Percentiles rank a stretch among this genome's conserved stretches.
These are phyloP conservation scores for Nepenthes mirabilis DNA, from an alignment of 148 eudicot species.

Conservation along the genomic window DNA sequence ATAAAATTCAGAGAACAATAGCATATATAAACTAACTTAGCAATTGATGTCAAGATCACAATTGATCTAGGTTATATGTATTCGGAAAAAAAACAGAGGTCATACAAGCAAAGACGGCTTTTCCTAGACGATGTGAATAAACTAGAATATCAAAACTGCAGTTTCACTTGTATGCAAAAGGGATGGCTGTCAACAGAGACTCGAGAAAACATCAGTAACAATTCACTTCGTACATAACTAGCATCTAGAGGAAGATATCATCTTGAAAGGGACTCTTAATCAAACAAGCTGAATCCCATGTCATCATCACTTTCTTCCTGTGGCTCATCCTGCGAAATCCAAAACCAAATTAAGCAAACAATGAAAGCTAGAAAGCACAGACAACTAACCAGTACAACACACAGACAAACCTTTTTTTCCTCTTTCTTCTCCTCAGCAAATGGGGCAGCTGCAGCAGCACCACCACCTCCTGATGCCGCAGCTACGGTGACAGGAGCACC, in stretches of 20 bases:
- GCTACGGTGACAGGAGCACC: conserved; percentile 31
- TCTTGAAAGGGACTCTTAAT: conserved; percentile 9
- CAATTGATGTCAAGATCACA: too few species aligned
- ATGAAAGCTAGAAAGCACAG: not conserved
- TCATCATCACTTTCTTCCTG: conserved; percentile 38
- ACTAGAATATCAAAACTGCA: too few species aligned
- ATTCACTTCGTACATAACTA: too few species aligned
- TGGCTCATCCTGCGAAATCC: conserved; percentile 15
- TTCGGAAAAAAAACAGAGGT: too few species aligned
- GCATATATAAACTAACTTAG: too few species aligned
- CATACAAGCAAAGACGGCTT: too few species aligned
- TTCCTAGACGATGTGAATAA: too few species aligned
- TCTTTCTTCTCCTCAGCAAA: conserved; percentile 40
- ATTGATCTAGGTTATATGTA: too few species aligned
- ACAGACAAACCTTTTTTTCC: conserved; percentile 32
- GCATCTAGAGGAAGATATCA: not conserved
- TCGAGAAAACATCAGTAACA: too few species aligned
- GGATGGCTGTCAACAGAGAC: too few species aligned
- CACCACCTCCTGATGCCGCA: conserved; percentile 23
- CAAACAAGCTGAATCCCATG: conserved; percentile 43
- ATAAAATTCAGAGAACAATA: too few species aligned
- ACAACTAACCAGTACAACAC: not conserved
- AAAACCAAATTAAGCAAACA: not conserved
- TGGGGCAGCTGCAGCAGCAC: conserved; percentile 29
- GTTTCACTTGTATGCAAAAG: too few species aligned